These are phyloP conservation scores for Ogataea methanolica DNA, from an alignment of 805 yeast genomes.

Conservation along the genomic window DNA sequence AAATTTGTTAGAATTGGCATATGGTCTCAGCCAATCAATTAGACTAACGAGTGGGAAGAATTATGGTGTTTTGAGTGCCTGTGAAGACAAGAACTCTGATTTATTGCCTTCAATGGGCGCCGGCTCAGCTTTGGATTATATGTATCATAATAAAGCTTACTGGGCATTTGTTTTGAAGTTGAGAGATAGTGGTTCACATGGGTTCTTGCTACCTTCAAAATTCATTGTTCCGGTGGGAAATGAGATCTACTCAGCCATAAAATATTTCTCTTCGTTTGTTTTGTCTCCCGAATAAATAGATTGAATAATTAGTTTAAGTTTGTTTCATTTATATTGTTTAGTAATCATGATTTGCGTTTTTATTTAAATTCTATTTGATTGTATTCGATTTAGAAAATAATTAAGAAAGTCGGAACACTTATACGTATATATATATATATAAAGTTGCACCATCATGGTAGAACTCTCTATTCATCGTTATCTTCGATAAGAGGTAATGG, in stretches of 20 bases:
- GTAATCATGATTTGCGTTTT: not conserved
- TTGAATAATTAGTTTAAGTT: not conserved
- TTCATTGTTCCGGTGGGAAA: constrained; percentile 72
- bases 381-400: not conserved
- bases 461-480: no score
- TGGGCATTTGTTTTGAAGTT: constrained; percentile 84
- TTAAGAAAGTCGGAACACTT: no score
- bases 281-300: constrained; percentile 17
- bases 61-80: constrained; percentile 72
- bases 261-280: constrained; percentile 58
- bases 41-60: constrained; percentile 57
- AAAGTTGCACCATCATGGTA: no score
- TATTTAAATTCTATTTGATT: not conserved
- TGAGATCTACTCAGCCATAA: constrained; percentile 65
- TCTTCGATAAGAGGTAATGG: constrained; percentile 15
- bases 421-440: no score
- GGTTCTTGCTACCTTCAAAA: constrained; percentile 70
- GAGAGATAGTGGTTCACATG: constrained; percentile 79
- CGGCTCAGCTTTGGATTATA: constrained; percentile 76
- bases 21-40: constrained; percentile 73
- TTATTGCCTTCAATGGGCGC: constrained; percentile 70
- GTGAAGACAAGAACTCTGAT: constrained; percentile 74
- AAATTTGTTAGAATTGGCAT: constrained; percentile 74
- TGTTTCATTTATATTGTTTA: not conserved
- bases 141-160: constrained; percentile 76